Evolutionary conservation across 805 yeast species (phyloP), one percentile per base, ranked within the genome.

Genomic region (Wickerhamomyces canadensis): DNA sequence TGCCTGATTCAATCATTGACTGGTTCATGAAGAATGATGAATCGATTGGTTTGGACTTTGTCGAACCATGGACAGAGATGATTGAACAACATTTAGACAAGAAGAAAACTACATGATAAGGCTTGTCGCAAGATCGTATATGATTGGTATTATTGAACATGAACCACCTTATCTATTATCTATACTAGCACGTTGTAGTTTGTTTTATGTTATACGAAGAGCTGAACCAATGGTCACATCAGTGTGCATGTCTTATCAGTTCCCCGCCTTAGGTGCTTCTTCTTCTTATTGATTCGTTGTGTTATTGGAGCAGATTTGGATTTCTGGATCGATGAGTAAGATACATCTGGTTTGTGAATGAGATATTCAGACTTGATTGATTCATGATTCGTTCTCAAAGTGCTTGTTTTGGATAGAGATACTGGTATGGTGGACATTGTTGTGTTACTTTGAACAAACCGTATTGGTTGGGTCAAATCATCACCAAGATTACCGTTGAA

Each of bases 1-100:
- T 54, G 13, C 57, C 58, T 8, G 57, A 55, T 32, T 62, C 63
- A 14, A 62, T 73, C 12, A 64, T 71, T 31, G 73, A 73, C 42
- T 74, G 78, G 76, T 73, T 74, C 38, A 55, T 69, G 29, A 60
- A 61, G 23, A 54, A 52, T 27, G 70, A 71, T 42, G 71, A 65
- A 35, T 65, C 69, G 31, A 66, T 74, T 17, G 81, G 81, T 13
- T 53, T 75, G 33, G 78, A 74, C 38, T 75, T 75, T 45, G 81
- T 80, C 21, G 89, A 80, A 27, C 86, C 86, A 3, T 83, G 88
- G 80, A 82, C 91, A 0, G 85, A 80, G 53, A 78, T 81, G 74
- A 72, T 83, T 29, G 91, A 82, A 53, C 80, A 77, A 47, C 85
- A 79, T 39, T 36, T 71, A 32, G 56, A 49, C 19, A 54, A 51